Percentiles rank a stretch among this genome's conserved stretches.
These are phyloP conservation scores for Kwoniella botswanensis DNA, from an alignment of 768 basidiomycete genomes.

Conservation along the genomic window DNA sequence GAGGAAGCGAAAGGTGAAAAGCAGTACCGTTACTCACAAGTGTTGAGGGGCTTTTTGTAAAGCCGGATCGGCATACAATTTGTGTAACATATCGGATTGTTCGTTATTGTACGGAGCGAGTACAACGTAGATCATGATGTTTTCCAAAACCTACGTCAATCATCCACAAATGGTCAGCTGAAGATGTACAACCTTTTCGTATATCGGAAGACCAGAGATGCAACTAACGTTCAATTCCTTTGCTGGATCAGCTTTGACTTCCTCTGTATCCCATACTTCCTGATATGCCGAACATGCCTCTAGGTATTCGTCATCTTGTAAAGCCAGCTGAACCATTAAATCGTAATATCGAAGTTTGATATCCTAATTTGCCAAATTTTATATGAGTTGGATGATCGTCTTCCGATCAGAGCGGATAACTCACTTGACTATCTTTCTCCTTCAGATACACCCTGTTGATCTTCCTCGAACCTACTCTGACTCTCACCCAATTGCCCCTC, in stretches of 20 bases:
- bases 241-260: constrained; percentile 79
- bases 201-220: neutral
- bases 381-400: neutral
- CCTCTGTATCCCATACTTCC: constrained; percentile 96
- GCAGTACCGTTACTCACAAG: constrained; percentile 64
- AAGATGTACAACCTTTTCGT: neutral
- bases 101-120: constrained; percentile 95
- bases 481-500: constrained; percentile 82
- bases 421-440: constrained; percentile 83
- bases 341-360: constrained; percentile 95
- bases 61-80: constrained; percentile 77
- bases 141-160: constrained; percentile 76
- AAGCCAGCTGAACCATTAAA: constrained; percentile 92
- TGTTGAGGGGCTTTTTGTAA: constrained; percentile 80
- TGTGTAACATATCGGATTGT: constrained; percentile 94
- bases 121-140: constrained; percentile 91
- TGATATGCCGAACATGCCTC: constrained; percentile 94
- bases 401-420: constrained; percentile 31
- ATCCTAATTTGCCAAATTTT: constrained; percentile 64
- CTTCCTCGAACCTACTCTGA: constrained; percentile 87
- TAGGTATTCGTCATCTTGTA: constrained; percentile 81
- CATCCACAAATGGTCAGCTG: constrained; percentile 2
- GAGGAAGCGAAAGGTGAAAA: neutral
- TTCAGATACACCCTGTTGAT: constrained; percentile 92
- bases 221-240: constrained; percentile 55